Conservation (phyloP, 306 rosid genomes). For the Cicer yamashitae region DNA sequence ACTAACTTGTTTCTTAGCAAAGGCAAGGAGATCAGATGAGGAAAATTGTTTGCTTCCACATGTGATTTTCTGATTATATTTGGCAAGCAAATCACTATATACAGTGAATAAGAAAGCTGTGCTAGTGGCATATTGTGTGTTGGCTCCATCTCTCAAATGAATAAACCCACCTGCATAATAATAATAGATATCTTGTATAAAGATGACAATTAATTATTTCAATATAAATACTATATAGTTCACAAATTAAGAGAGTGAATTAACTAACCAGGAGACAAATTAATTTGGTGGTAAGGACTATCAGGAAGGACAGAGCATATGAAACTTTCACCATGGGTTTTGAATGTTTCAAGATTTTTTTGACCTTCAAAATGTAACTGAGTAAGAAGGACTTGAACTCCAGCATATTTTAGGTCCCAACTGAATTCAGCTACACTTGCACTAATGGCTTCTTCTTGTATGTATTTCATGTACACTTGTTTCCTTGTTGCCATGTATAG, state of each 20-base stretch:
- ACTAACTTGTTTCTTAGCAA: conserved; percentile 77
- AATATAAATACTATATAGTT: no score
- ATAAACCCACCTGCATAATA: conserved; percentile 62
- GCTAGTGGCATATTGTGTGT: conserved; percentile 78
- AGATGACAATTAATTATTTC: neutral
- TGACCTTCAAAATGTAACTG: conserved; percentile 70
- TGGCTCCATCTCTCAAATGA: conserved; percentile 90
- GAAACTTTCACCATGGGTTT: conserved; percentile 70
- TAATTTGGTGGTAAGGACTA: conserved; percentile 76
- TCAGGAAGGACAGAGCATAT: conserved; percentile 82
- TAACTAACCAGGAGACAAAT: conserved; percentile 58
- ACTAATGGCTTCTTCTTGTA: conserved; percentile 69
- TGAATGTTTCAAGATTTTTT: conserved; percentile 54
- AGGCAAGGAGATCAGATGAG: conserved; percentile 45
- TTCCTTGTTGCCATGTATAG: conserved; percentile 66
- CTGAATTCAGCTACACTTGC: conserved; percentile 80
- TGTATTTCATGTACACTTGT: conserved; percentile 54
- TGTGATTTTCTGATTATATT: conserved; percentile 50
- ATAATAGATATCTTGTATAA: neutral
- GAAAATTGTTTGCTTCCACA: conserved; percentile 61
- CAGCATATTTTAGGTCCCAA: conserved; percentile 97
- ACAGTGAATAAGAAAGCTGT: conserved; percentile 59
- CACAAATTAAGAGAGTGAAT: neutral
- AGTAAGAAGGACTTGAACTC: conserved; percentile 77
- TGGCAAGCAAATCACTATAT: conserved; percentile 71